A percentile compares a stretch with the other conserved stretches of the same genome.
Evolutionary conservation across 2,329 filamentous ascomycete genomes (phyloP).

Genomic region (Neofusicoccum parvum): DNA sequence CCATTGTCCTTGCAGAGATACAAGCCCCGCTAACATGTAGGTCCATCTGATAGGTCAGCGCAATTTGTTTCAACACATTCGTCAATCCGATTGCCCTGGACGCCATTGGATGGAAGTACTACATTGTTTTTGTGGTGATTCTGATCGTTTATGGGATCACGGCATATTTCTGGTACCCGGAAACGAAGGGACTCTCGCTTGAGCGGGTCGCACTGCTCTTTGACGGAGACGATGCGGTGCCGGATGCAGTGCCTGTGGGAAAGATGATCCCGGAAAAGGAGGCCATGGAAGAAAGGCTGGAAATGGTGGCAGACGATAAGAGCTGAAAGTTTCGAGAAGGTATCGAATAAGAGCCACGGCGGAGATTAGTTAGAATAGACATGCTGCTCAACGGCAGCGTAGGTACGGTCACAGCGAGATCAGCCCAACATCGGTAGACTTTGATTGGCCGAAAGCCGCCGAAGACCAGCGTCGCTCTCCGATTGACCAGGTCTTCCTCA

Average conservation of each 20-base stretch:
- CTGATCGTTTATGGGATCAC: slow-evolving; percentile 20
- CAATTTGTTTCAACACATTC: slow-evolving; percentile 48
- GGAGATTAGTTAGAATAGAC: no score
- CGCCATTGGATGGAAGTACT: slow-evolving; percentile 46
- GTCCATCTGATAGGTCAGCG: slow-evolving; percentile 33
- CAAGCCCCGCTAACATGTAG: no score
- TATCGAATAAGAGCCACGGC: no score
- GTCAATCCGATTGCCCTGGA: slow-evolving; percentile 48
- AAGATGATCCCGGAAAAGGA: not conserved
- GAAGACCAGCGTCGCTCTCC: no score
- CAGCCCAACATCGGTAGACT: no score
- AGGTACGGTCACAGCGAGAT: no score
- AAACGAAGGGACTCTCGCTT: slow-evolving; percentile 30
- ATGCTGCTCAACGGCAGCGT: no score
- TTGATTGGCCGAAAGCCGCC: no score
- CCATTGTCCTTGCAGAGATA: no score
- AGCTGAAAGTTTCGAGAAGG: no score
- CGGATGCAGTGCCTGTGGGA: slow-evolving; percentile 33
- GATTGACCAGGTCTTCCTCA: no score
- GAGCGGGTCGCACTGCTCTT: slow-evolving; percentile 31
- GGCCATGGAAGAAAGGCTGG: not conserved
- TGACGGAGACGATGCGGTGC: slow-evolving; percentile 25
- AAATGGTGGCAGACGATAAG: not conserved
- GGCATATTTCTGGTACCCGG: slow-evolving; percentile 32
- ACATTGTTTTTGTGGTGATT: slow-evolving; percentile 36